Evolutionary conservation across 2,329 filamentous ascomycete genomes (phyloP).

Genomic region (Orbilia blumenaviensis): DNA sequence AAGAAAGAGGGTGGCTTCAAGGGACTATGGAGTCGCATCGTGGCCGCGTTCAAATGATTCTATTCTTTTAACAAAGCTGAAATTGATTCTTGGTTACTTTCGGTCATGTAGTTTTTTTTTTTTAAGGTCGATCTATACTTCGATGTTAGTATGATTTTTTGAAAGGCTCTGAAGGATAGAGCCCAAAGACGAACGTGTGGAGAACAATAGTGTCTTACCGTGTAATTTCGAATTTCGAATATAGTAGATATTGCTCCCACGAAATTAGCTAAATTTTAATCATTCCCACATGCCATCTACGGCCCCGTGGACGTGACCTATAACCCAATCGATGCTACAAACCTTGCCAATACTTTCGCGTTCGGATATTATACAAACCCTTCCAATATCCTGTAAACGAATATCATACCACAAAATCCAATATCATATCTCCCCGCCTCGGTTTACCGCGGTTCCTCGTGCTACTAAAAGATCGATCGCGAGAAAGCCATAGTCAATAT

Average conservation of each 20-base stretch:
- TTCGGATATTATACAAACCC: neutral
- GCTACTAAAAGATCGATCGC: neutral
- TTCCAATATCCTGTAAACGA: neutral
- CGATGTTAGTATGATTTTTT: neutral
- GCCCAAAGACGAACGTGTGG: neutral
- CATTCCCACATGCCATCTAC: neutral
- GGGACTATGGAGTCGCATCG: conserved; percentile 27
- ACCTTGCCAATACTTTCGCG: neutral
- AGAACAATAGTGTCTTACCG: neutral
- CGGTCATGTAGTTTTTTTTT: neutral
- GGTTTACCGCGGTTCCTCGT: neutral
- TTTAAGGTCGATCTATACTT: neutral
- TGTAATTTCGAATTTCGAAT: neutral
- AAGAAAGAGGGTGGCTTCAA: conserved; percentile 23
- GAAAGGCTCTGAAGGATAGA: neutral
- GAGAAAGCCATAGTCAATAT: neutral
- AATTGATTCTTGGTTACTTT: neutral
- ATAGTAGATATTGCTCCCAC: neutral
- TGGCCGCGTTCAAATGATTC: conserved; percentile 34
- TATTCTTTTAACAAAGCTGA: too few species aligned
- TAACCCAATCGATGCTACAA: neutral
- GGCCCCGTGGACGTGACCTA: neutral
- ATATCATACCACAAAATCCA: neutral
- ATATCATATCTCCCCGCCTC: neutral
- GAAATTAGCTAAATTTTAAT: neutral